Evolutionary conservation across 1,284 basidiomycete species (phyloP).

Genomic region (Pseudozyma tsukubaensis): DNA sequence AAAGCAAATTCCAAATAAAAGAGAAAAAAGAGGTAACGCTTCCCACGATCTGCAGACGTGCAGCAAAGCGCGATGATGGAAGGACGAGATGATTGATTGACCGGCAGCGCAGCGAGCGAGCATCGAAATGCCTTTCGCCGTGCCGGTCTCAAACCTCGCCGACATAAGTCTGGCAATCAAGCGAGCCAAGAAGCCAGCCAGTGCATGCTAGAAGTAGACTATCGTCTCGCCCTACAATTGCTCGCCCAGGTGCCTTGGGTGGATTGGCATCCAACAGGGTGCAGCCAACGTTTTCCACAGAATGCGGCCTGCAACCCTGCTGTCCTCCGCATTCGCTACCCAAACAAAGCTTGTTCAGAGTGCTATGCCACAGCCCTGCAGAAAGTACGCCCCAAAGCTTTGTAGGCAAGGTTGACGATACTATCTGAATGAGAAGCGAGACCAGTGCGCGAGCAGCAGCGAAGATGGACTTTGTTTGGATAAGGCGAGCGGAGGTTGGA

Average conservation of each 20-base stretch:
- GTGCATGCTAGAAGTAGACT: not conserved
- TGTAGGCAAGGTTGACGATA: no score
- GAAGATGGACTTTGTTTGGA: slow-evolving; percentile 4
- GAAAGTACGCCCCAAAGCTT: not conserved
- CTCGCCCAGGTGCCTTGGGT: not conserved
- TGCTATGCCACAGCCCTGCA: not conserved
- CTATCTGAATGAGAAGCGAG: not conserved
- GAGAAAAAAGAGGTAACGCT: slow-evolving; percentile 19
- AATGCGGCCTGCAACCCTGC: not conserved
- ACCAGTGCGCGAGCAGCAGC: not conserved
- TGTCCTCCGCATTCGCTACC: not conserved
- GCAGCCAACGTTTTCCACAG: slow-evolving; percentile 4
- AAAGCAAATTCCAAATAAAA: not conserved
- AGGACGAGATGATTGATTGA: not conserved
- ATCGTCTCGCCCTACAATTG: not conserved
- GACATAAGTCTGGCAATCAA: not conserved
- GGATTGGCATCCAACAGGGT: slow-evolving; percentile 20
- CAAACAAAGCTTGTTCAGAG: slow-evolving; percentile 4
- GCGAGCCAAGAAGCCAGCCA: not conserved
- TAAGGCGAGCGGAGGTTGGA: slow-evolving; percentile 4
- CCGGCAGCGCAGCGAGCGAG: not conserved
- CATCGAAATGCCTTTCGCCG: not conserved
- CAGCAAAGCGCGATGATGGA: slow-evolving; percentile 10
- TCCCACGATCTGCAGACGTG: slow-evolving; percentile 18
- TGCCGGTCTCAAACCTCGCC: no score